These are phyloP conservation scores for Rhodotorula sp. DNA, from an alignment of 1,284 basidiomycete genomes.

Conservation along the genomic window DNA sequence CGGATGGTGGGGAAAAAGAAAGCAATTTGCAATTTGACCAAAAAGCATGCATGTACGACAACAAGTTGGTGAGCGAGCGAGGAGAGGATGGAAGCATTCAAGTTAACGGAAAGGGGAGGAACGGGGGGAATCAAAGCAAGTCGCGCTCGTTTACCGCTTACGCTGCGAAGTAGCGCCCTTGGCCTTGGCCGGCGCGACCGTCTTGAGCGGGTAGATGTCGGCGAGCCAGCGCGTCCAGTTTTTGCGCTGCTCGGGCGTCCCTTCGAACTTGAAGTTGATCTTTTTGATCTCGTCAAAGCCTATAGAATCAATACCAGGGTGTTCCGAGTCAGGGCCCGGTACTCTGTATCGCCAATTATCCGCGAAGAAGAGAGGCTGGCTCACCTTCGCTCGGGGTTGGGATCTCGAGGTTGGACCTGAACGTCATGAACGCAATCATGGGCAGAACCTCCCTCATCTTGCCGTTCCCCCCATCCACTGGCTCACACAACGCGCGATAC, in stretches of 20 bases:
- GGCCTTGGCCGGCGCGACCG: not conserved
- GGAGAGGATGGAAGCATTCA: not conserved
- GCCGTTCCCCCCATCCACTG: constrained; percentile 46
- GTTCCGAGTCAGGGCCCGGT: no score
- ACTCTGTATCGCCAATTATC: no score
- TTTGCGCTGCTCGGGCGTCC: constrained; percentile 45
- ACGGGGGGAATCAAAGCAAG: not conserved
- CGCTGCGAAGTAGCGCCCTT: not conserved
- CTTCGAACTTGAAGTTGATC: constrained; percentile 77
- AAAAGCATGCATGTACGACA: constrained; percentile 1
- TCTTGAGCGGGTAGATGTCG: constrained; percentile 20
- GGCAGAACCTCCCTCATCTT: constrained; percentile 31
- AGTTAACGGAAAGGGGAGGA: no score
- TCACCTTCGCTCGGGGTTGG: constrained; percentile 28
- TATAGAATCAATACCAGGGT: no score
- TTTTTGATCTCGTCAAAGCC: constrained; percentile 72
- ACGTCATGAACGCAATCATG: constrained; percentile 19
- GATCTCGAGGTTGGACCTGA: constrained; percentile 10
- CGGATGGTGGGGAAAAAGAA: no score
- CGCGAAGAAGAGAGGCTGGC: not conserved
- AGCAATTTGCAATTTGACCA: not conserved
- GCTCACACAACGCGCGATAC: constrained; percentile 22
- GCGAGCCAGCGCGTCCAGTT: constrained; percentile 25
- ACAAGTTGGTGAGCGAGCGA: not conserved
- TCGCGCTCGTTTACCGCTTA: not conserved